These are phyloP conservation scores for Sclerotinia subarctica DNA, from an alignment of 2,329 filamentous ascomycete species.

Conservation along the genomic window DNA sequence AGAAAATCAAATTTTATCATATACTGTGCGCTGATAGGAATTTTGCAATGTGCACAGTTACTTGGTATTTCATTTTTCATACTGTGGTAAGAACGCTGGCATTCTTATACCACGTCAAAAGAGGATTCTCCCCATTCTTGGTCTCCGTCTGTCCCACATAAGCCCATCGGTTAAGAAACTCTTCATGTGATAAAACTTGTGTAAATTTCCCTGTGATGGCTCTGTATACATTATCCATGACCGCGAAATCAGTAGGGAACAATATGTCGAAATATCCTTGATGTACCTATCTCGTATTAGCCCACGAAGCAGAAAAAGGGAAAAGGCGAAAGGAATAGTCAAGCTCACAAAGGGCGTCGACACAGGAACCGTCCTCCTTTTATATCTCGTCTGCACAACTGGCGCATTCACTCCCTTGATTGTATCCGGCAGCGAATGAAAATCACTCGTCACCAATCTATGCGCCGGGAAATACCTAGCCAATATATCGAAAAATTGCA, in stretches of 20 bases:
- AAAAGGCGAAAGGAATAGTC: neutral
- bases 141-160: slow-evolving; percentile 88
- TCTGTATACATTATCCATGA: slow-evolving; percentile 88
- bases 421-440: slow-evolving; percentile 79
- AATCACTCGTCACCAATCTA: slow-evolving; percentile 84
- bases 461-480: slow-evolving; percentile 87
- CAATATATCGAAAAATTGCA: slow-evolving; percentile 95
- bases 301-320: neutral
- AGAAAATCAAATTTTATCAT: slow-evolving; percentile 1
- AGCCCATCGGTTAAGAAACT: slow-evolving; percentile 88
- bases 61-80: slow-evolving; percentile 42
- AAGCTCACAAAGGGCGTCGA: slow-evolving; percentile 77
- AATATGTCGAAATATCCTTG: slow-evolving; percentile 99
- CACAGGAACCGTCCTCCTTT: slow-evolving; percentile 83
- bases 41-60: slow-evolving; percentile 3
- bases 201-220: slow-evolving; percentile 91
- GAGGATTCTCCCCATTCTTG: slow-evolving; percentile 84
- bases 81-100: slow-evolving; percentile 88
- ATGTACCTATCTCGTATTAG: slow-evolving; percentile 62
- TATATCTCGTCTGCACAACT: slow-evolving; percentile 92
- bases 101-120: slow-evolving; percentile 93
- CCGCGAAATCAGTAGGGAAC: slow-evolving; percentile 91
- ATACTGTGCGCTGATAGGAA: neutral
- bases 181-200: slow-evolving; percentile 78
- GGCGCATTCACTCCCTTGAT: slow-evolving; percentile 84